Percentiles rank a stretch among this genome's conserved stretches.
Evolutionary conservation across 768 basidiomycete genomes (phyloP).

Genomic region (Hirschioporus abietinus): DNA sequence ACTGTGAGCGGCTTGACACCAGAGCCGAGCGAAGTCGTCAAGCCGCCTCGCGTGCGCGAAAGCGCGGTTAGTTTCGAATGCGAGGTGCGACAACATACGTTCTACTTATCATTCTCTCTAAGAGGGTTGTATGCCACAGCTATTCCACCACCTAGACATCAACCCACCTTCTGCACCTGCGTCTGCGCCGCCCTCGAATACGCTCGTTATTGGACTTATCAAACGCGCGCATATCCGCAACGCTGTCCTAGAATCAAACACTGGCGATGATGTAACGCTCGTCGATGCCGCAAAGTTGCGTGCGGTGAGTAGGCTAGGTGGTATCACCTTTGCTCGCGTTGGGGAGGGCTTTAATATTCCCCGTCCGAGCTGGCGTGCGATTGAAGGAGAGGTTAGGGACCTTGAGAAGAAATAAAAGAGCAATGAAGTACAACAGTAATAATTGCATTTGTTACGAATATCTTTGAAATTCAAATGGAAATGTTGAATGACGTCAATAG

Average conservation of each 20-base stretch:
- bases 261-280: conserved; percentile 25
- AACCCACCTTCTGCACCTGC: conserved; percentile 23
- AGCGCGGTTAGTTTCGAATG: conserved; percentile 60
- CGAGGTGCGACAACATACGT: conserved; percentile 38
- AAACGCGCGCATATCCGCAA: conserved; percentile 48
- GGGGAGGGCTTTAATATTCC: conserved; percentile 44
- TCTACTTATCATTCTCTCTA: conserved; percentile 7
- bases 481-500: neutral
- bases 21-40: conserved; percentile 47
- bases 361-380: conserved; percentile 32
- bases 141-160: conserved; percentile 48
- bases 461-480: too few species aligned
- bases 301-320: conserved; percentile 51
- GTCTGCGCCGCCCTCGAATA: conserved; percentile 32
- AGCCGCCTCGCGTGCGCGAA: conserved; percentile 49
- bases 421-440: neutral
- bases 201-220: conserved; percentile 48
- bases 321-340: conserved; percentile 44
- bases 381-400: conserved; percentile 24
- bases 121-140: conserved; percentile 23
- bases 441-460: too few species aligned
- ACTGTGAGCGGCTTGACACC: conserved; percentile 51
- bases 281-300: conserved; percentile 46
- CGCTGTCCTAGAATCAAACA: conserved; percentile 33
- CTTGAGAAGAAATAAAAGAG: neutral